Percentiles rank a stretch among this genome's conserved stretches.
phyloP scores from a whole-genome alignment of 176 grass and related monocot genomes.

The Oryza officinalis region DNA sequence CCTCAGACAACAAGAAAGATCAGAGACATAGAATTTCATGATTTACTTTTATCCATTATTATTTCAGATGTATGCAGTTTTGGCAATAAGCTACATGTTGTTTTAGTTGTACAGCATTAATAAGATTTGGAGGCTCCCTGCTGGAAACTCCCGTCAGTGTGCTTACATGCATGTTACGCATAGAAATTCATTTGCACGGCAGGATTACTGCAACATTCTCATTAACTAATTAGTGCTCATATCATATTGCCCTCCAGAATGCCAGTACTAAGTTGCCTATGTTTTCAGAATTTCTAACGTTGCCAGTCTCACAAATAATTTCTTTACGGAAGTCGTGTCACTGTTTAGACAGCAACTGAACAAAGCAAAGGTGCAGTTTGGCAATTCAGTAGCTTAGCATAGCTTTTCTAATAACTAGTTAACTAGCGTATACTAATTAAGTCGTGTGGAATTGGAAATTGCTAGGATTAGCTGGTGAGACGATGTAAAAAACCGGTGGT shows the following conservation, averaged over 20 bases:
- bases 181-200: not conserved
- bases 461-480: not conserved
- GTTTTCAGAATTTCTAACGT: not conserved
- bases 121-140: not conserved
- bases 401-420: not conserved
- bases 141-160: not conserved
- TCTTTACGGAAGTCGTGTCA: not conserved
- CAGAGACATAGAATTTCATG: not conserved
- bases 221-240: not conserved
- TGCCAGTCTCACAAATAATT: not conserved
- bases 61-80: not conserved
- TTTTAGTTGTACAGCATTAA: not conserved
- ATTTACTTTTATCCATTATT: not conserved
- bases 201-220: not conserved
- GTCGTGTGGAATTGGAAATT: not conserved
- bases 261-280: not conserved
- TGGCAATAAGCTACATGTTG: not conserved
- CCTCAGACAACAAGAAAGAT: not conserved
- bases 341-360: not conserved
- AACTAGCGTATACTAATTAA: not conserved
- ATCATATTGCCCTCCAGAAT: not conserved
- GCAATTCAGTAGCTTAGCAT: not conserved
- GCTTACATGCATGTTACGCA: not conserved
- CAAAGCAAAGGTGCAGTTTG: not conserved
- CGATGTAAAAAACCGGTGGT: not conserved